Conservation (phyloP, 2,329 filamentous ascomycete species). For the Chrysosporium keratinophilum region DNA sequence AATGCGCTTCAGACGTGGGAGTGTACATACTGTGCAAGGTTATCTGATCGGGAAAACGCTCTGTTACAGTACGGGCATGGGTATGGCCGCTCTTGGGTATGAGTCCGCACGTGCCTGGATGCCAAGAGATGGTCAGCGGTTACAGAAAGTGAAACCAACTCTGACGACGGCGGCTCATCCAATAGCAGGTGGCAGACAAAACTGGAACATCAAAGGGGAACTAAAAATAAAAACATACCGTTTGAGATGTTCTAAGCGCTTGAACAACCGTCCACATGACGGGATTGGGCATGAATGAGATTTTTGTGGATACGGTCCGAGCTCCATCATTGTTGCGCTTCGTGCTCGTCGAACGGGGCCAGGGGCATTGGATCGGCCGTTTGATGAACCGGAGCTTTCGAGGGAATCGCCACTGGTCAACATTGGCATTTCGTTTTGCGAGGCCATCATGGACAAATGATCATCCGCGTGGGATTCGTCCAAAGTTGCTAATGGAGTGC, state of each 20-base stretch:
- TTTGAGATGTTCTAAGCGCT: constrained; percentile 98
- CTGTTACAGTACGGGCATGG: constrained; percentile 97
- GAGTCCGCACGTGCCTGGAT: constrained; percentile 89
- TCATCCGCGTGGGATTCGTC: constrained; percentile 73
- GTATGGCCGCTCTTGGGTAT: constrained; percentile 98
- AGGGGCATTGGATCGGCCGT: constrained; percentile 44
- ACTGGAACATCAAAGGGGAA: constrained; percentile 16
- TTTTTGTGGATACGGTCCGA: constrained; percentile 93
- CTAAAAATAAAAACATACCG: constrained; percentile 55
- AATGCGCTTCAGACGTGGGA: background rate
- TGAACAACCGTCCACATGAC: constrained; percentile 92
- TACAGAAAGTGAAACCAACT: constrained; percentile 28
- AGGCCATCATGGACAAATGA: constrained; percentile 53
- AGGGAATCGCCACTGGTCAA: constrained; percentile 54
- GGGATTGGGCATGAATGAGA: constrained; percentile 99
- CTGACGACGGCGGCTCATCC: background rate
- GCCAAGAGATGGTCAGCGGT: constrained; percentile 42
- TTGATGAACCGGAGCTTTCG: constrained; percentile 35
- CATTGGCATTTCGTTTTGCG: constrained; percentile 56
- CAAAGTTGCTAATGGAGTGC: constrained; percentile 76
- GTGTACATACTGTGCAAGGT: constrained; percentile 78
- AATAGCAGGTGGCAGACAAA: constrained; percentile 28
- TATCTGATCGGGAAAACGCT: constrained; percentile 96
- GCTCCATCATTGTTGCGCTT: constrained; percentile 91
- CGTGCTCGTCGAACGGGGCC: constrained; percentile 80